phyloP scores from a whole-genome alignment of 192 early-diverging fungal species.

The Phlyctochytrium arcticum region DNA sequence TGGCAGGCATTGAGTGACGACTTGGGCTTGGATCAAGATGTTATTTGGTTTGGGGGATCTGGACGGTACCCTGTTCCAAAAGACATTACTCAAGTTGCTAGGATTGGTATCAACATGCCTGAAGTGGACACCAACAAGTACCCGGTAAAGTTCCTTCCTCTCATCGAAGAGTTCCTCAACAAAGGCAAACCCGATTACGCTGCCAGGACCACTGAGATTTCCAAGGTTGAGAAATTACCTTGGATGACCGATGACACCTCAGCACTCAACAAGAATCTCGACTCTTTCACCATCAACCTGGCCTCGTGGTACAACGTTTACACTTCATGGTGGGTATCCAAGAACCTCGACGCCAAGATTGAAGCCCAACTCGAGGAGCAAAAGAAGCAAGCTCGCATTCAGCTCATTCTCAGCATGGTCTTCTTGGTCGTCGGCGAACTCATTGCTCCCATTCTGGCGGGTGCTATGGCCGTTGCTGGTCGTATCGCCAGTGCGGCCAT shows the following conservation, averaged over 20 bases:
- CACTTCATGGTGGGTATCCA: not conserved
- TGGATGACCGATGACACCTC: not conserved
- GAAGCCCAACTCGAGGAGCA: not conserved
- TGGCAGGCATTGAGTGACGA: not conserved
- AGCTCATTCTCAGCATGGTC: not conserved
- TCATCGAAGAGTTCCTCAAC: not conserved
- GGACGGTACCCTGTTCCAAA: not conserved
- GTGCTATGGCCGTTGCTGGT: not conserved
- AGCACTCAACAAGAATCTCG: not conserved
- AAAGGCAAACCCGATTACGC: not conserved
- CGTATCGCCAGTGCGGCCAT: not conserved
- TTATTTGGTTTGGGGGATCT: not conserved
- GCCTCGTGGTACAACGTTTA: not conserved
- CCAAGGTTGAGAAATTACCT: not conserved
- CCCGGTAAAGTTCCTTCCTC: not conserved
- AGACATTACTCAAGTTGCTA: not conserved
- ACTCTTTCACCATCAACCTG: not conserved
- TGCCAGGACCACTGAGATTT: not conserved
- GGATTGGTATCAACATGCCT: not conserved
- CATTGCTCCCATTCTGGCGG: not conserved
- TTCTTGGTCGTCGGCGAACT: conserved; percentile 6
- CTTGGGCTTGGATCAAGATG: not conserved
- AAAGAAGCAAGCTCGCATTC: not conserved
- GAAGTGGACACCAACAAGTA: not conserved
- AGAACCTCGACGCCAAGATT: conserved; percentile 1